Evolutionary conservation across 202 grass and related monocot species (phyloP).

Genomic region (Panicum hallii): DNA sequence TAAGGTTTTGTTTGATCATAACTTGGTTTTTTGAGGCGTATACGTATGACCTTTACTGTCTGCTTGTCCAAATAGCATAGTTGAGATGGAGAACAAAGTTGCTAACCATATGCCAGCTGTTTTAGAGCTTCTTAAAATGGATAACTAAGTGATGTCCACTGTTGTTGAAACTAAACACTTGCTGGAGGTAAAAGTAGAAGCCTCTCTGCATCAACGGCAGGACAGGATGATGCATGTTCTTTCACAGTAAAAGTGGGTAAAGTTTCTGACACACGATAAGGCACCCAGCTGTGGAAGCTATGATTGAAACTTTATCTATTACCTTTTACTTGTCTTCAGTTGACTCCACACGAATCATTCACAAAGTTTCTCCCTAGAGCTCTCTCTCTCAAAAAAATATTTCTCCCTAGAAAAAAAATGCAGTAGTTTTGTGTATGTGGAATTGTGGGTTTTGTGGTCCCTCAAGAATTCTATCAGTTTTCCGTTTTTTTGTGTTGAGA

Average conservation of each 20-base stretch:
- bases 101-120: not conserved
- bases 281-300: slow-evolving; percentile 55
- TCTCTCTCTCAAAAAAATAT: not conserved
- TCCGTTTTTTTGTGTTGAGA: not conserved
- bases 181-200: slow-evolving; percentile 12
- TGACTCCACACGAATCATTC: slow-evolving; percentile 25
- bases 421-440: not conserved
- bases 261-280: slow-evolving; percentile 51
- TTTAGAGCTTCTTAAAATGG: slow-evolving; percentile 20
- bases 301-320: slow-evolving; percentile 43
- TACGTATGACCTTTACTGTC: not conserved
- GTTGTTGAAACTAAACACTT: not conserved
- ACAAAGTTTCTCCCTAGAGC: not conserved
- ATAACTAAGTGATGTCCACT: not conserved
- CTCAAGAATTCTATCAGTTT: not conserved
- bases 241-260: slow-evolving; percentile 29
- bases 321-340: slow-evolving; percentile 36
- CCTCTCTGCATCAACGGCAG: slow-evolving; percentile 17
- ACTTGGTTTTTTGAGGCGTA: not conserved
- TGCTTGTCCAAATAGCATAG: slow-evolving; percentile 5
- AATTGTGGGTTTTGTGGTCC: slow-evolving; percentile 36
- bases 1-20: not conserved
- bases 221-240: slow-evolving; percentile 44
- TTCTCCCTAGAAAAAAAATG: not conserved
- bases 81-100: not conserved